Percentiles rank a stretch among this genome's conserved stretches.
phyloP scores from a whole-genome alignment of 2,329 filamentous ascomycete genomes.

The Calonectria hawksworthii region DNA sequence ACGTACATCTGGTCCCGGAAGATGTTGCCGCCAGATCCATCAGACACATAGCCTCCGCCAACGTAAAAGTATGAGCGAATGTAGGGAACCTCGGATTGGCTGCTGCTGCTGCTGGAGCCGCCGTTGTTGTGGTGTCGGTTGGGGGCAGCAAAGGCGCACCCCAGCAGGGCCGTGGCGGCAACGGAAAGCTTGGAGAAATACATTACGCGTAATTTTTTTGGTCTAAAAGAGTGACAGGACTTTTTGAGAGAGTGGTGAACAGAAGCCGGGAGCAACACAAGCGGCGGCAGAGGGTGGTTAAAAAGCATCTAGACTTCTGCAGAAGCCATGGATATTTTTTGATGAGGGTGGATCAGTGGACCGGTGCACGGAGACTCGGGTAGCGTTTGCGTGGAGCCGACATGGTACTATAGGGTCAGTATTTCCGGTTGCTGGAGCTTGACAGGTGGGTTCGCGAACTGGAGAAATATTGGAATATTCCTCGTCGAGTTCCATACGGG shows the following conservation, averaged over 20 bases:
- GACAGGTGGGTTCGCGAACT: neutral
- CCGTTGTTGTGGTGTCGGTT: neutral
- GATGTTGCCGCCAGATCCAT: conserved; percentile 36
- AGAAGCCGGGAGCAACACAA: neutral
- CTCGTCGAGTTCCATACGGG: neutral
- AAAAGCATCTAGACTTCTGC: neutral
- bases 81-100: conserved; percentile 28
- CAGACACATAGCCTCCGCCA: conserved; percentile 37
- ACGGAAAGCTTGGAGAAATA: conserved; percentile 14
- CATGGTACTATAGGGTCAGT: neutral
- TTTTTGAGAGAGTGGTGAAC: neutral
- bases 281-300: neutral
- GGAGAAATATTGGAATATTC: neutral
- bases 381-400: neutral
- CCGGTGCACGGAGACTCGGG: neutral
- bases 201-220: conserved; percentile 7
- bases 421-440: neutral
- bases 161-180: conserved; percentile 1
- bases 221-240: neutral
- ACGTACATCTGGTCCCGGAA: conserved; percentile 45
- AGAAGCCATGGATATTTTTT: neutral
- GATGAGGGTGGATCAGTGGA: neutral
- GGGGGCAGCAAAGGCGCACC: conserved; percentile 1
- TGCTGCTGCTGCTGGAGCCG: neutral
- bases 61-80: conserved; percentile 38